These are phyloP conservation scores for Didymella keratinophila DNA, from an alignment of 2,329 filamentous ascomycete genomes.

Conservation along the genomic window DNA sequence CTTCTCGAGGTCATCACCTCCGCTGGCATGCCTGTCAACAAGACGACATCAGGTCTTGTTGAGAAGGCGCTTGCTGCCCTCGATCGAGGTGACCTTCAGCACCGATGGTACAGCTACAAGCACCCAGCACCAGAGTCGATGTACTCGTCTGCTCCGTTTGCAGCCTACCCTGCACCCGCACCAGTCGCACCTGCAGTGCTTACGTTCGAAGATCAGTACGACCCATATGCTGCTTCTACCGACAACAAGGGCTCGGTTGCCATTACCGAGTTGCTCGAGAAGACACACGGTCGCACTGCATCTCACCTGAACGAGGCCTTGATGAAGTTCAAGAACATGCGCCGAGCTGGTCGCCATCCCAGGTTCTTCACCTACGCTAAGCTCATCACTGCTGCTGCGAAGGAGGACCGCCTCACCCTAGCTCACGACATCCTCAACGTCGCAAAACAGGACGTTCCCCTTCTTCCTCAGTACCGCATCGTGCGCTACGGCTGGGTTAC, in stretches of 20 bases:
- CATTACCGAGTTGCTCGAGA: conserved; percentile 90
- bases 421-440: conserved; percentile 88
- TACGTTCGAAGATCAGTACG: conserved; percentile 80
- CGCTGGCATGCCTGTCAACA: conserved; percentile 61
- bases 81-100: conserved; percentile 56
- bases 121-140: conserved; percentile 55
- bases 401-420: conserved; percentile 80
- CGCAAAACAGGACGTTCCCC: conserved; percentile 87
- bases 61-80: conserved; percentile 66
- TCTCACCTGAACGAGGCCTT: conserved; percentile 82
- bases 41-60: conserved; percentile 63
- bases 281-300: conserved; percentile 74
- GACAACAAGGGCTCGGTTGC: conserved; percentile 93
- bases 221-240: conserved; percentile 88
- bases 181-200: conserved; percentile 63
- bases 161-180: conserved; percentile 58
- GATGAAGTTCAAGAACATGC: conserved; percentile 88
- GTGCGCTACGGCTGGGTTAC: conserved; percentile 96
- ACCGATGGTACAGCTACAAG: conserved; percentile 67
- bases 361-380: conserved; percentile 97
- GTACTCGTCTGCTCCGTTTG: conserved; percentile 59
- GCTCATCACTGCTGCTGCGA: conserved; percentile 87
- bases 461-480: conserved; percentile 81
- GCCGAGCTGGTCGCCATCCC: conserved; percentile 87
- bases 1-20: conserved; percentile 66